Conservation (phyloP, 2,329 filamentous ascomycete genomes). For the Dothideomycetes sp. region DNA sequence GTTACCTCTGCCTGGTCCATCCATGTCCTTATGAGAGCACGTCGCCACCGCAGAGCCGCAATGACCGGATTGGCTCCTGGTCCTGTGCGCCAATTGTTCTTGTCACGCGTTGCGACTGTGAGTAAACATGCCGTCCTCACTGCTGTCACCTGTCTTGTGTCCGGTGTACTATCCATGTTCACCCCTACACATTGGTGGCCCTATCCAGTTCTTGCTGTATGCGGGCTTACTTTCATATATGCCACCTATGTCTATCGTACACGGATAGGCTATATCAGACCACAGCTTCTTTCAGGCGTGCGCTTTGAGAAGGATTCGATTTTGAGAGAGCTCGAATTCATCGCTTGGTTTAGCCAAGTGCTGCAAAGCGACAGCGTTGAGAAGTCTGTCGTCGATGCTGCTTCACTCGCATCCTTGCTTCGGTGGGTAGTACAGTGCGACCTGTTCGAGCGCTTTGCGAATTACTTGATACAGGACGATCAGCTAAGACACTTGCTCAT, state of each 20-base stretch:
- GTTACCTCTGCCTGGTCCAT: slow-evolving; percentile 38
- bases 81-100: not conserved
- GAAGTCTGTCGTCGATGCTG: too few relatives aligned
- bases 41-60: slow-evolving; percentile 21
- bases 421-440: too few relatives aligned
- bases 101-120: not conserved
- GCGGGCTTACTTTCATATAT: not conserved
- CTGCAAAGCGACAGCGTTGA: too few relatives aligned
- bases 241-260: not conserved
- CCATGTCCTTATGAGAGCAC: slow-evolving; percentile 32
- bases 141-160: not conserved
- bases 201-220: slow-evolving; percentile 1
- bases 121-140: slow-evolving; percentile 2
- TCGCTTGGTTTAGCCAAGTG: too few relatives aligned
- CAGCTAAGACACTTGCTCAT: too few relatives aligned
- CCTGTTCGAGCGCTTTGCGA: too few relatives aligned
- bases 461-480: too few relatives aligned
- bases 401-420: too few relatives aligned
- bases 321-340: not conserved
- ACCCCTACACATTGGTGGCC: slow-evolving; percentile 3
- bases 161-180: not conserved
- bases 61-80: too few relatives aligned
- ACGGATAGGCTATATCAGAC: not conserved
- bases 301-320: not conserved
- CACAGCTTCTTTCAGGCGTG: too few relatives aligned